Percentiles rank a stretch among this genome's conserved stretches.
These are phyloP conservation scores for Dioscorea zingiberensis DNA, from an alignment of 106 monocot species.

Conservation along the genomic window DNA sequence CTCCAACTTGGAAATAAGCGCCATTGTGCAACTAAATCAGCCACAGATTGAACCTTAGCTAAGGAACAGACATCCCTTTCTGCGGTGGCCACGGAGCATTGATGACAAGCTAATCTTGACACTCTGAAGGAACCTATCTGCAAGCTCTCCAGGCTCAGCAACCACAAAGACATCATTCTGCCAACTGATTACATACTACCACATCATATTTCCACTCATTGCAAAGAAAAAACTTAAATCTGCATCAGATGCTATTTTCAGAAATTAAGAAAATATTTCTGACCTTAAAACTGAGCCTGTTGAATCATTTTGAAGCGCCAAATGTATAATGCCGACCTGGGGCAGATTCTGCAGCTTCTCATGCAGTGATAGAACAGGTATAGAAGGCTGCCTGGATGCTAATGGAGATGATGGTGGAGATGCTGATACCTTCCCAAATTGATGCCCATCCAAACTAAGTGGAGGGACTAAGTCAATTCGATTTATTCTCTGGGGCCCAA, in stretches of 20 bases:
- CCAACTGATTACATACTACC: slow-evolving; percentile 51
- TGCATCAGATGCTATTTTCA: background rate
- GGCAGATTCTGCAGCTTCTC: slow-evolving; percentile 82
- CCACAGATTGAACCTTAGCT: slow-evolving; percentile 47
- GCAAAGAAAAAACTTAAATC: slow-evolving; percentile 1
- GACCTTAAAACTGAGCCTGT: slow-evolving; percentile 90
- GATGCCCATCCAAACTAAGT: slow-evolving; percentile 76
- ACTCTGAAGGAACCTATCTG: slow-evolving; percentile 87
- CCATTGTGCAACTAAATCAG: slow-evolving; percentile 74
- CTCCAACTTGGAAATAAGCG: slow-evolving; percentile 83
- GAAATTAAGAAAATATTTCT: slow-evolving; percentile 7
- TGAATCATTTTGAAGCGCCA: slow-evolving; percentile 96
- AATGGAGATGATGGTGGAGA: slow-evolving; percentile 70
- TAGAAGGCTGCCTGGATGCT: slow-evolving; percentile 47
- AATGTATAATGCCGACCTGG: slow-evolving; percentile 88
- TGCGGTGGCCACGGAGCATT: slow-evolving; percentile 36
- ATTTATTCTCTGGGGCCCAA: slow-evolving; percentile 43
- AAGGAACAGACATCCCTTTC: slow-evolving; percentile 44
- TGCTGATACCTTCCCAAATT: slow-evolving; percentile 28
- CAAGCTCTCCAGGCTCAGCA: slow-evolving; percentile 92
- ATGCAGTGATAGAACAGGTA: slow-evolving; percentile 51
- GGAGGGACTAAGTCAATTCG: slow-evolving; percentile 84
- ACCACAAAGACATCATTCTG: slow-evolving; percentile 99
- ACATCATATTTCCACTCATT: background rate
- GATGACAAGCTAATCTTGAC: slow-evolving; percentile 68